phyloP scores from a whole-genome alignment of 805 yeast genomes.

The Pichia paraexigua region DNA sequence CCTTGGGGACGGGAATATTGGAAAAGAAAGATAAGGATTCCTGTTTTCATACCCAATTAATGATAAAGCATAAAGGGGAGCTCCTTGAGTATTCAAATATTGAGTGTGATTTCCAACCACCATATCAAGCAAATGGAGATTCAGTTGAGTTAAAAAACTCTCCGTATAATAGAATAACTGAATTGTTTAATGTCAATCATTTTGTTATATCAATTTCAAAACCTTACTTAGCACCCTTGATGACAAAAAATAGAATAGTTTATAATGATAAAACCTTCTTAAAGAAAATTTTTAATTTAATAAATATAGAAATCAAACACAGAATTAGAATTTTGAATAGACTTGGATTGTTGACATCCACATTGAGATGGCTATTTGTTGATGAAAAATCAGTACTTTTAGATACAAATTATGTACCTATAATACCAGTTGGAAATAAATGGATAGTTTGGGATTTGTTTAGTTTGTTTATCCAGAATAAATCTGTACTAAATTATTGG shows the following conservation, averaged over 20 bases:
- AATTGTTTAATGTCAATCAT: constrained; percentile 90
- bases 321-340: constrained; percentile 73
- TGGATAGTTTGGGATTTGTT: constrained; percentile 58
- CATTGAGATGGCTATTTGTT: constrained; percentile 66
- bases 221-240: constrained; percentile 86
- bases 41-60: constrained; percentile 38
- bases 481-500: constrained; percentile 75
- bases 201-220: constrained; percentile 86
- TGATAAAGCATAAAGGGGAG: constrained; percentile 27
- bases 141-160: constrained; percentile 25
- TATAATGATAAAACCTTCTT: constrained; percentile 27
- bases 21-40: constrained; percentile 48
- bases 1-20: constrained; percentile 66
- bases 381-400: constrained; percentile 82
- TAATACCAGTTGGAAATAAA: constrained; percentile 79
- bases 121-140: constrained; percentile 26
- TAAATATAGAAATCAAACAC: constrained; percentile 76
- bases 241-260: constrained; percentile 70
- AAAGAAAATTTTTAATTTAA: constrained; percentile 37
- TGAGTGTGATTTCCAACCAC: constrained; percentile 32
- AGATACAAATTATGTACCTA: constrained; percentile 71
- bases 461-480: constrained; percentile 68
- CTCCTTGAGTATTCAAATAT: constrained; percentile 23
- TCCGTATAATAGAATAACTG: constrained; percentile 84
- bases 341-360: constrained; percentile 63